Percentiles rank a stretch among this genome's conserved stretches.
phyloP scores from a whole-genome alignment of 2,329 filamentous ascomycete genomes.

The Chalara sp. region DNA sequence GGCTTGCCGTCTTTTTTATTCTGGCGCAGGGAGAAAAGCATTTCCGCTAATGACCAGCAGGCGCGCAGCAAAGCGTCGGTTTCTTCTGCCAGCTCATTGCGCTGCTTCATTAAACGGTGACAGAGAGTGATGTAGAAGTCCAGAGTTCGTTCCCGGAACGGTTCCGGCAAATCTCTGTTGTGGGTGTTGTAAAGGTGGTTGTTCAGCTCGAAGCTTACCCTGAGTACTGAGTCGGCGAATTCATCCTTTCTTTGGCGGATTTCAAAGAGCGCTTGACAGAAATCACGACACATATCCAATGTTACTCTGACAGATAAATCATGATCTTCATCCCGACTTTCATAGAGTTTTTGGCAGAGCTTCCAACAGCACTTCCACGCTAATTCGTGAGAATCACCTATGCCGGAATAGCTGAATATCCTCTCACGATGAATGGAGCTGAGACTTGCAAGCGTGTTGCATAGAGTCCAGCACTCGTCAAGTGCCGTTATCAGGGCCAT shows the following conservation, averaged over 20 bases:
- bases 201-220: conserved; percentile 91
- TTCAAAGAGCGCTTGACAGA: conserved; percentile 88
- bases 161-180: conserved; percentile 74
- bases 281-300: conserved; percentile 81
- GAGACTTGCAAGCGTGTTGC: conserved; percentile 80
- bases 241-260: conserved; percentile 73
- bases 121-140: conserved; percentile 94
- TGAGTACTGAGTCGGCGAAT: conserved; percentile 73
- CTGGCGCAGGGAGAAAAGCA: conserved; percentile 85
- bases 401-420: conserved; percentile 68
- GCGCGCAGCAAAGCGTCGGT: conserved; percentile 78
- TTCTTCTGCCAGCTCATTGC: conserved; percentile 69
- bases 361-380: conserved; percentile 95
- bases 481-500: conserved; percentile 67
- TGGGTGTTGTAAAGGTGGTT: conserved; percentile 94
- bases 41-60: conserved; percentile 87
- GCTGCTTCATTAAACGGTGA: conserved; percentile 93
- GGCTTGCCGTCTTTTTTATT: conserved; percentile 66
- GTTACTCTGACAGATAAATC: conserved; percentile 66
- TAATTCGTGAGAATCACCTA: conserved; percentile 72
- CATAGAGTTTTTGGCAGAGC: conserved; percentile 82
- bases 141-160: conserved; percentile 81
- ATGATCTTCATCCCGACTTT: conserved; percentile 66
- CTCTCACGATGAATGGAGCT: conserved; percentile 78
- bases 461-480: conserved; percentile 87